Evolutionary conservation across 495 filamentous ascomycete species (phyloP).

Genomic region (Umbilicaria muhlenbergii): DNA sequence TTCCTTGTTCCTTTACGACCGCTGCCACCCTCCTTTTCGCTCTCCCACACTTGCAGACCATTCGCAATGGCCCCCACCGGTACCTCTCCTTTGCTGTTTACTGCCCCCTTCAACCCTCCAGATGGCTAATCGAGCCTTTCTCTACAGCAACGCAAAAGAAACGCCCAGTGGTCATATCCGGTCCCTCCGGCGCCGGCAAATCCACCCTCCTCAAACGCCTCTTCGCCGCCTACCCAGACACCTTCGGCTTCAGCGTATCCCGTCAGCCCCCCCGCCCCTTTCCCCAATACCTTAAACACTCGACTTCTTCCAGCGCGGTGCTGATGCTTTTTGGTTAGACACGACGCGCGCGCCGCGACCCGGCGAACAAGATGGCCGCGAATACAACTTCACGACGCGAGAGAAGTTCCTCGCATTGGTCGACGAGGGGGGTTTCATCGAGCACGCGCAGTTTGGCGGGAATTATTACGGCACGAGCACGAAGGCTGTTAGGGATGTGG

Average conservation of each 20-base stretch:
- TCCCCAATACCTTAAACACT: too few relatives aligned
- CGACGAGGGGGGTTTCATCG: constrained; percentile 61
- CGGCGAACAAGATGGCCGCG: constrained; percentile 58
- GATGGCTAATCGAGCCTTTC: background rate
- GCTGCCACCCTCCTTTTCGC: background rate
- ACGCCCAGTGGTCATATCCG: constrained; percentile 72
- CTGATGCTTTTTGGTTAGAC: constrained; percentile 22
- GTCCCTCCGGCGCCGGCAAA: constrained; percentile 78
- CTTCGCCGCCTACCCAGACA: constrained; percentile 48
- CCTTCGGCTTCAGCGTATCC: constrained; percentile 70
- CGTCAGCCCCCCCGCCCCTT: constrained; percentile 17
- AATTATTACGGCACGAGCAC: constrained; percentile 81
- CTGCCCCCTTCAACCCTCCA: background rate
- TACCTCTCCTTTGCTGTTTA: background rate
- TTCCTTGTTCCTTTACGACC: background rate
- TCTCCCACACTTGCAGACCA: background rate
- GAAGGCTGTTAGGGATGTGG: constrained; percentile 58
- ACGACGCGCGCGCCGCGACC: constrained; percentile 66
- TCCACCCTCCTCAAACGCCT: constrained; percentile 69
- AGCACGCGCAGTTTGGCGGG: constrained; percentile 74
- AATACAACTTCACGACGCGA: constrained; percentile 68
- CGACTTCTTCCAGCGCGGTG: background rate
- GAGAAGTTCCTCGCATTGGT: constrained; percentile 57
- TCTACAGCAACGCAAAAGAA: constrained; percentile 6
- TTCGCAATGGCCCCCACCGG: constrained; percentile 9